phyloP scores from a whole-genome alignment of 73 alveolate genomes.

The Stentor roeselii region DNA sequence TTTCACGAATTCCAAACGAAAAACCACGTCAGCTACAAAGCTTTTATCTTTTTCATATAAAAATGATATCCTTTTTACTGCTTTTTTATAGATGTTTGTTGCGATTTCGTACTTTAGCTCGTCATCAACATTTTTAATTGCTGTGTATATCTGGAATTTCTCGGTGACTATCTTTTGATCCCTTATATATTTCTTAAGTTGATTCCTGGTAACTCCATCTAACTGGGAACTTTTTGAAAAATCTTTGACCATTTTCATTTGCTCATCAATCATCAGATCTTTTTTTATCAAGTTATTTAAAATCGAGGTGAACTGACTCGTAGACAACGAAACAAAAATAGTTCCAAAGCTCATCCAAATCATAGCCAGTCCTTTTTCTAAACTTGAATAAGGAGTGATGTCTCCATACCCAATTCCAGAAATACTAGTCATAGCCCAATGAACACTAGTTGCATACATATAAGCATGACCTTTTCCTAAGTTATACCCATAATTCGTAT shows the following conservation, averaged over 20 bases:
- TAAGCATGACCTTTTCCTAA: neutral
- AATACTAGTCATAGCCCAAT: slow-evolving; percentile 74
- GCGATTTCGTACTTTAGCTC: slow-evolving; percentile 36
- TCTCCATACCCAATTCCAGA: slow-evolving; percentile 93
- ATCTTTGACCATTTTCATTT: slow-evolving; percentile 41
- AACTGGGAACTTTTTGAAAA: slow-evolving; percentile 39
- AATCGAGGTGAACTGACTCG: slow-evolving; percentile 48
- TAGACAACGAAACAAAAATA: slow-evolving; percentile 53
- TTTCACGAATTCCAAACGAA: slow-evolving; percentile 35
- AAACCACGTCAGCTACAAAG: slow-evolving; percentile 35
- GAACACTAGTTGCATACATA: slow-evolving; percentile 41
- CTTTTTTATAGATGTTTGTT: slow-evolving; percentile 38
- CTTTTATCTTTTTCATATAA: slow-evolving; percentile 41
- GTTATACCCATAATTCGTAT: too few relatives aligned
- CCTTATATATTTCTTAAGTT: slow-evolving; percentile 36
- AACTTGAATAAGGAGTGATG: slow-evolving; percentile 61
- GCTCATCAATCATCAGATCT: slow-evolving; percentile 29
- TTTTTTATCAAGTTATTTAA: slow-evolving; percentile 49
- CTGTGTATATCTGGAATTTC: slow-evolving; percentile 32
- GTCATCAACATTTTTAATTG: slow-evolving; percentile 38
- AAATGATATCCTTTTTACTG: slow-evolving; percentile 34
- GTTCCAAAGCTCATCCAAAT: slow-evolving; percentile 48
- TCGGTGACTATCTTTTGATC: slow-evolving; percentile 28
- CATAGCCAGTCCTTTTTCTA: slow-evolving; percentile 64
- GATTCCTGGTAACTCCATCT: slow-evolving; percentile 8